A percentile compares a stretch with the other conserved stretches of the same genome.
Evolutionary conservation across 2,329 filamentous ascomycete species (phyloP).

Genomic region (Thermothelomyces thermophilus): DNA sequence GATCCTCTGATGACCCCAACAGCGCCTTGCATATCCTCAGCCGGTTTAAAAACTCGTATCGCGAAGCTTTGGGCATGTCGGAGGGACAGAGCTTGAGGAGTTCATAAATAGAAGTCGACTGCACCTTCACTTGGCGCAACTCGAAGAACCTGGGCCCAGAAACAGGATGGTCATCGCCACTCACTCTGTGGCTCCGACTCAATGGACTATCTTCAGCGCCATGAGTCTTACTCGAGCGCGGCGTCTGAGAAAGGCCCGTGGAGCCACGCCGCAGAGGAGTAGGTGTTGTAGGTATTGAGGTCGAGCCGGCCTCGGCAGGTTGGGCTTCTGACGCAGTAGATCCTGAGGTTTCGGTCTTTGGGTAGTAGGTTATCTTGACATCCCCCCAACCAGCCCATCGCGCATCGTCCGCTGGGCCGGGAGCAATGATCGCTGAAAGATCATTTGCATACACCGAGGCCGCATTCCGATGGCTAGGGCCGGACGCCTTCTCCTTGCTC

Average conservation of each 20-base stretch:
- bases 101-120: constrained; percentile 47
- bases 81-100: constrained; percentile 50
- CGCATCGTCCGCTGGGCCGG: constrained; percentile 38
- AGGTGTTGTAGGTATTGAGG: constrained; percentile 59
- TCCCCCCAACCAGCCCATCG: constrained; percentile 75
- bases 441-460: constrained; percentile 73
- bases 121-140: constrained; percentile 51
- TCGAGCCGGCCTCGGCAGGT: constrained; percentile 21
- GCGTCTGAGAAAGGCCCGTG: constrained; percentile 44
- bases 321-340: constrained; percentile 19
- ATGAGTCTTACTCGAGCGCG: constrained; percentile 31
- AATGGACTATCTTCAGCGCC: constrained; percentile 35
- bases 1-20: constrained; percentile 54
- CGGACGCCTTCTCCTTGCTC: constrained; percentile 63
- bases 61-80: constrained; percentile 64
- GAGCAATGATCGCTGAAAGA: constrained; percentile 65
- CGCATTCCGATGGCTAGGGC: constrained; percentile 39
- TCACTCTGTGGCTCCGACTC: constrained; percentile 33
- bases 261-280: constrained; percentile 67
- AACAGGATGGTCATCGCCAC: constrained; percentile 35
- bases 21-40: constrained; percentile 80
- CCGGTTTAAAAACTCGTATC: constrained; percentile 80
- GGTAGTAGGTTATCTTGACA: constrained; percentile 76
- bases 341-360: constrained; percentile 33
- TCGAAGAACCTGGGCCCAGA: constrained; percentile 56